phyloP scores from a whole-genome alignment of 345 rosid genomes.

The Hibiscus tridactylites region DNA sequence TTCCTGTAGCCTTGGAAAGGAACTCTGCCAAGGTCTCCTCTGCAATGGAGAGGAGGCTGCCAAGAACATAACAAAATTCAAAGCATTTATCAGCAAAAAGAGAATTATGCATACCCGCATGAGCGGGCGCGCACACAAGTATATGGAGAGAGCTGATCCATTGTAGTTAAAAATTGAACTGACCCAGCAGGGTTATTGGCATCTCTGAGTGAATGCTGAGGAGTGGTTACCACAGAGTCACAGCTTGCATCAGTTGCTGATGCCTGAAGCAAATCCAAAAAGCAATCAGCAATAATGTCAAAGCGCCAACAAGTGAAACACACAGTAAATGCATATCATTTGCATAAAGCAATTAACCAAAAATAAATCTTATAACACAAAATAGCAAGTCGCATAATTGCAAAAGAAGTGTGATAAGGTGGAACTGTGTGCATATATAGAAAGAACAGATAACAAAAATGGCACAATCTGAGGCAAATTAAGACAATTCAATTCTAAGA shows the following conservation, averaged over 20 bases:
- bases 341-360: background rate
- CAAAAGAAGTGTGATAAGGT: background rate
- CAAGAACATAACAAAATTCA: slow-evolving; percentile 9
- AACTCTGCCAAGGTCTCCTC: slow-evolving; percentile 99
- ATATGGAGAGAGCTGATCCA: background rate
- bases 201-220: slow-evolving; percentile 90
- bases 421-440: background rate
- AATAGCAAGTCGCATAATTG: background rate
- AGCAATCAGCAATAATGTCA: background rate
- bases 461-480: background rate
- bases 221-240: slow-evolving; percentile 90
- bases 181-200: slow-evolving; percentile 99
- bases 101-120: background rate
- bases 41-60: slow-evolving; percentile 95
- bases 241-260: slow-evolving; percentile 84
- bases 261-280: slow-evolving; percentile 34
- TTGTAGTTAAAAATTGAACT: slow-evolving; percentile 2
- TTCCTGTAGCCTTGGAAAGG: slow-evolving; percentile 99
- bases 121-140: background rate
- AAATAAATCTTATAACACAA: background rate
- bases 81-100: background rate
- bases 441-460: background rate
- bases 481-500: background rate
- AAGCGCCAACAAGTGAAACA: background rate
- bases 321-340: background rate